Base-by-base conservation (phyloP, 139 green algal genomes). In the Chlorella sp. region DNA sequence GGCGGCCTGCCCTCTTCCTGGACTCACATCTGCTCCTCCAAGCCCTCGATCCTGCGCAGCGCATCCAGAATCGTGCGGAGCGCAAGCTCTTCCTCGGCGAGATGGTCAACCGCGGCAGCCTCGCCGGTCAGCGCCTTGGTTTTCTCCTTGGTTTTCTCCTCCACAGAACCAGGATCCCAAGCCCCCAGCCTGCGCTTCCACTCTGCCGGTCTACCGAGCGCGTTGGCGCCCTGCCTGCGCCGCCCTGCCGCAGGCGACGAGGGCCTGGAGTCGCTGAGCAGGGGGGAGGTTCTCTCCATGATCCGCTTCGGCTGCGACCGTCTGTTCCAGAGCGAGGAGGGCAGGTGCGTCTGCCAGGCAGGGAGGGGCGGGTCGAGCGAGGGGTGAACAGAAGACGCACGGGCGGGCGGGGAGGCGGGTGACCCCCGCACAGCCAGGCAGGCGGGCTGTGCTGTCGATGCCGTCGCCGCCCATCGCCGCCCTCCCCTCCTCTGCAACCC, bases 11-110 rank as follows among this genome's bases (percentile, higher is more conserved):
- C n/a, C n/a, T n/a, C n/a, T n/a, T n/a, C n/a, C n/a, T n/a, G n/a
- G n/a, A n/a, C n/a, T n/a, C n/a, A n/a, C n/a, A n/a, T n/a, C n/a
- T 62, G 53, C 53, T 11, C 53, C 38, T 35, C 8, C 23, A 23
- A 15, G 17, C 35, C 60, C 12, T 23, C n/a, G 8, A 8, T 40
- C 36, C 62, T 23, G 56, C 56, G 62, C 62, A 94, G 75, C 84
- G 88, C 67, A 88, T 94, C 51, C 86, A 91, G 84, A 71, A 82
- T 50, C 77, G 87, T 0, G 89, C 90, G 2, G 86, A 92, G 69
- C 71, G 84, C 59, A 94, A 94, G 87, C 85, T 92, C 35, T 90
- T 85, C 77, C 84, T 94, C 45, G 89, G 89, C 72, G 74, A 90
- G 82, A 92, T 93, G 87, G 87, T 93, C 40, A 93, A 91, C 78